Conservation (phyloP, 164 flowering plant genomes). For the Piper betle region DNA sequence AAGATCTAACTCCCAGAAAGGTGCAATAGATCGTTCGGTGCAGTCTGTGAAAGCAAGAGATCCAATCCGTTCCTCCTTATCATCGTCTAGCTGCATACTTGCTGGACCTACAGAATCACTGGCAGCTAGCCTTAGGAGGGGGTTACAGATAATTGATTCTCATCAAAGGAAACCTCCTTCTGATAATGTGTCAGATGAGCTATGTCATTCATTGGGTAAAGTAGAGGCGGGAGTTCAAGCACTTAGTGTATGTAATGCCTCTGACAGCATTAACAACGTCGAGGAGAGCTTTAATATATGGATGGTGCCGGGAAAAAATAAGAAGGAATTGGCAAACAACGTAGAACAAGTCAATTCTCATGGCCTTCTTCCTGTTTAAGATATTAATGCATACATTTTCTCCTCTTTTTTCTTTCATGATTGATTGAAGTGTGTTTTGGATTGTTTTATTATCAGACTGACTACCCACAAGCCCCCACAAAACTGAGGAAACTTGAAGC, state of each 20-base stretch:
- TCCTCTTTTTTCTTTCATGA: neutral
- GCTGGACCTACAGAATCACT: slow-evolving; percentile 65
- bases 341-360: slow-evolving; percentile 16
- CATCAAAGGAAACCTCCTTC: slow-evolving; percentile 54
- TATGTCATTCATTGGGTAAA: slow-evolving; percentile 28
- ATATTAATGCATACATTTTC: neutral
- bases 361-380: neutral
- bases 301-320: slow-evolving; percentile 21
- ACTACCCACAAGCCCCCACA: slow-evolving; percentile 14
- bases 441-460: neutral
- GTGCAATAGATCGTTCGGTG: slow-evolving; percentile 14
- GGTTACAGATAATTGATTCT: slow-evolving; percentile 69
- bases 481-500: slow-evolving; percentile 51
- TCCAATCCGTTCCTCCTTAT: slow-evolving; percentile 41
- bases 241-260: slow-evolving; percentile 30
- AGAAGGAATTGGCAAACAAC: slow-evolving; percentile 7
- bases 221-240: slow-evolving; percentile 41
- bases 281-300: slow-evolving; percentile 38
- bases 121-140: slow-evolving; percentile 92
- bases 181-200: slow-evolving; percentile 34
- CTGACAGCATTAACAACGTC: slow-evolving; percentile 17
- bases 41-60: slow-evolving; percentile 38
- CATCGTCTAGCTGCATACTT: slow-evolving; percentile 41
- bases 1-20: slow-evolving; percentile 19
- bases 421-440: neutral